Evolutionary conservation across 2,329 filamentous ascomycete genomes (phyloP), one percentile per base, ranked within the genome.

Genomic region (Phialophora chinensis): DNA sequence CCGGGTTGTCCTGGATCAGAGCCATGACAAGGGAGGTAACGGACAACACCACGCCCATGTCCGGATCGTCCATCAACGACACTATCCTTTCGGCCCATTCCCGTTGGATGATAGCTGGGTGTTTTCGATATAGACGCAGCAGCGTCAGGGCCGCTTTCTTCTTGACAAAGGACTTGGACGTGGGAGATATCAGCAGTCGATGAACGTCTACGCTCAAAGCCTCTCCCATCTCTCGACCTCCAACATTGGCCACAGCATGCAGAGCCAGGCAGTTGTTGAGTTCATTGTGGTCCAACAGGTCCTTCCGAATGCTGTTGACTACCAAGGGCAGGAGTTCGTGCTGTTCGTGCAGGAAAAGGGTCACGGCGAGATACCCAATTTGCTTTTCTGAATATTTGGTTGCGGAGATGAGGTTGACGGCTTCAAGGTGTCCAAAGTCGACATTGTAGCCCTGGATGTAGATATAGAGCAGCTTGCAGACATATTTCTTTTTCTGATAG

Each of bases 401-500:
- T 63, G 94, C 93, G 31, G 94, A 97, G 73, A 99, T 96, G 75
- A 99, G 87, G 77, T 98, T 98, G 77, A 99, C 94, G 38, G 96
- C 96, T 82, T 99, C 95, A 72, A 99, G 88, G 77, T 99, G 95
- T 63, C 95, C 95, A 79, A 99, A 99, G 79, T 98, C 96, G 80
- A 99, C 94, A 78, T 99, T 94, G 91, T 95, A 99, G 57, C 95
- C 95, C 71, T 99, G 87, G 67, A 99, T 99, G 80, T 99, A 99
- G 75, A 99, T 98, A 79, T 99, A 99, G 69, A 99, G 85, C 73
- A 99, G 88, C 88, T 99, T 99, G 91, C 95, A 99, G 72, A 99
- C 95, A 78, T 99, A 99, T 91, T 99, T 99, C 87, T 99, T 99
- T 85, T 96, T 97, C 84, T 97, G 93, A 77, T 99, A 99, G 72